Evolutionary conservation across 345 rosid genomes (phyloP), one percentile per base, ranked within the genome.

Genomic region (Populus nigra): DNA sequence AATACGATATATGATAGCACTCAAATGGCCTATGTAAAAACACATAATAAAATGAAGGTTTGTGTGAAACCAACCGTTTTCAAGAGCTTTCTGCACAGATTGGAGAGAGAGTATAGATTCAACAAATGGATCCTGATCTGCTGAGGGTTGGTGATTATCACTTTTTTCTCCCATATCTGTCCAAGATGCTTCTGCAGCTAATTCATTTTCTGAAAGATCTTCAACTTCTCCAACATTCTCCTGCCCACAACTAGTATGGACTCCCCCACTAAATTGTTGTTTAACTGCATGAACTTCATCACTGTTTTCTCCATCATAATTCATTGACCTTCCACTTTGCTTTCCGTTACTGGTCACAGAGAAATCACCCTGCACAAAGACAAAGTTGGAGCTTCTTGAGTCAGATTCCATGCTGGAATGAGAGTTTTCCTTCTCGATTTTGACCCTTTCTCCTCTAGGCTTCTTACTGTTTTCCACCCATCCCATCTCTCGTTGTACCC

Each of bases 341-440:
- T 88, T 88, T 76, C 92, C 89, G 76, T 89, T 87, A 78, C 89
- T 89, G 62, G 85, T 84, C 66, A 80, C 84, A 71, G 67, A 85
- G 71, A 66, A 83, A 76, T 73, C 82, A 85, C 88, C 93, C 91
- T 89, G 94, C 87, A 77, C 71, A 90, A 92, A 91, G 76, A 92
- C 85, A 91, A 89, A 89, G 79, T 91, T 87, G 83, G 91, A 86
- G 93, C 94, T 90, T 90, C 93, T 88, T 29, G 93, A 92, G 87
- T 96, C 94, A 78, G 98, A 94, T 83, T 85, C 94, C 86, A 90
- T 72, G 81, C 94, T 90, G 87, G 97, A 93, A 85, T 73, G 93
- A 89, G 91, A 91, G 87, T 91, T 91, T 82, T 88, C 89, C 82
- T 91, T 89, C 85, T 92, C 84, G 62, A 93, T 87, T 88, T 88